Evolutionary conservation across 345 rosid species (phyloP).

Genomic region (Salix purpurea): DNA sequence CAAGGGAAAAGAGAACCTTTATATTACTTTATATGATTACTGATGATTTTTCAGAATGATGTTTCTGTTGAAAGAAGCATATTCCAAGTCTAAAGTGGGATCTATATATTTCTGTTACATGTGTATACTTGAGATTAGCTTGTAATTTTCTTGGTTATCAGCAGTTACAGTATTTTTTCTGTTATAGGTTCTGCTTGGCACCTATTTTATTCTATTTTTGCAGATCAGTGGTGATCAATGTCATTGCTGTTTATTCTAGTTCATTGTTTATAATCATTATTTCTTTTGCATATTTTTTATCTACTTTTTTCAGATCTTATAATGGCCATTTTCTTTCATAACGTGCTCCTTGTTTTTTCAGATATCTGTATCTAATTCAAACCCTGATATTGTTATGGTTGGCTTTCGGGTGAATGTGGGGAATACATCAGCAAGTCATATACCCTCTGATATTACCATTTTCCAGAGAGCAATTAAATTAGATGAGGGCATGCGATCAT

Average conservation of each 20-base stretch:
- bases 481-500: conserved; percentile 91
- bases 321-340: not conserved
- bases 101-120: not conserved
- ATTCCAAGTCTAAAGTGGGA: not conserved
- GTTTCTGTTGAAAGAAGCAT: not conserved
- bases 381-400: conserved; percentile 95
- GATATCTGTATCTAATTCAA: conserved; percentile 87
- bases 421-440: conserved; percentile 76
- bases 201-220: no score
- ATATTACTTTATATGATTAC: not conserved
- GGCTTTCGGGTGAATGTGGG: conserved; percentile 97
- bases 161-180: not conserved
- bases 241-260: no score
- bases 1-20: no score
- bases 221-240: no score
- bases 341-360: conserved; percentile 26
- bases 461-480: conserved; percentile 89
- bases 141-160: not conserved
- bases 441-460: conserved; percentile 80
- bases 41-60: not conserved
- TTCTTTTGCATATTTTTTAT: not conserved
- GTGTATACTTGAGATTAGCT: not conserved
- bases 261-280: no score
- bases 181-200: not conserved
- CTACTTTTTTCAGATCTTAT: not conserved